phyloP scores from a whole-genome alignment of 768 basidiomycete genomes.

The Hypsizygus marmoreus region DNA sequence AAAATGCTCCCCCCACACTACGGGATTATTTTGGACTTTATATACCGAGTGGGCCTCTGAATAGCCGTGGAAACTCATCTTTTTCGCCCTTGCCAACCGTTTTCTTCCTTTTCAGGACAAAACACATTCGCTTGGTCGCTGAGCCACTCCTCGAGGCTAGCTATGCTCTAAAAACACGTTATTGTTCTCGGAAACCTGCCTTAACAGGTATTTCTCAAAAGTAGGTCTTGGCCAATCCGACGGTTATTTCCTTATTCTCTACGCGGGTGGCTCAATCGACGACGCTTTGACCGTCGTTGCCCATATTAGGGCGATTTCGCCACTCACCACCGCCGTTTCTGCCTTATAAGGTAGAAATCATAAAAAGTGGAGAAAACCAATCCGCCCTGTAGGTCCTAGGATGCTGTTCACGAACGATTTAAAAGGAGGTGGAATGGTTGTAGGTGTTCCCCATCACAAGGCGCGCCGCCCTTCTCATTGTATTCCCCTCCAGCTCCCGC shows the following conservation, averaged over 20 bases:
- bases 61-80: no score
- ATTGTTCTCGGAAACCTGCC: conserved; percentile 11
- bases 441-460: conserved; percentile 3
- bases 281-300: conserved; percentile 17
- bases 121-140: conserved; percentile 1
- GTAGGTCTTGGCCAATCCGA: conserved; percentile 13
- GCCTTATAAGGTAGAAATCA: conserved; percentile 15
- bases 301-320: conserved; percentile 19
- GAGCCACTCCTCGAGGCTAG: conserved; percentile 2
- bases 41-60: no score
- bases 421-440: conserved; percentile 8
- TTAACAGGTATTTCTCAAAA: conserved; percentile 14
- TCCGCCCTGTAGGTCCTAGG: conserved; percentile 6
- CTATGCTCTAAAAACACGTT: conserved; percentile 1
- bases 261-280: conserved; percentile 10
- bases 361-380: conserved; percentile 21
- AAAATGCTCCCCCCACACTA: no score
- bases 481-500: not conserved
- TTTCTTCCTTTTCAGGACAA: conserved; percentile 1
- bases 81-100: no score
- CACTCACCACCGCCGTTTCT: conserved; percentile 11
- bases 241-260: conserved; percentile 19
- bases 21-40: no score
- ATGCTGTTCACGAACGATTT: conserved; percentile 9
- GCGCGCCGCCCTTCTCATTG: conserved; percentile 4